Conservation (phyloP, 2,329 filamentous ascomycete genomes). For the Fusarium luffae region DNA sequence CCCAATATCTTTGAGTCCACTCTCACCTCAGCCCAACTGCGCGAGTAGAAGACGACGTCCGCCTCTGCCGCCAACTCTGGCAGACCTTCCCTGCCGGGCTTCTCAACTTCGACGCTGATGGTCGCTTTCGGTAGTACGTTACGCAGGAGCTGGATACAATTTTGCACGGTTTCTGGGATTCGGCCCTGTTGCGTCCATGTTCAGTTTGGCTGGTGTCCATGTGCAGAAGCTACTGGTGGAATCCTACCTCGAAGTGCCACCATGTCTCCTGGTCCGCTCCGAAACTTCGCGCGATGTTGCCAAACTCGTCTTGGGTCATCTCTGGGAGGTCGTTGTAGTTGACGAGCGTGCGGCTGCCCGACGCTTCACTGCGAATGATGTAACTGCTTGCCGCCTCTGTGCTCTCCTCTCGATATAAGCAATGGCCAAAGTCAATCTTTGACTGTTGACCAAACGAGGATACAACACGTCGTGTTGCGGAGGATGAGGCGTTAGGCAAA, state of each 20-base stretch:
- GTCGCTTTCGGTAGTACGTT: conserved; percentile 54
- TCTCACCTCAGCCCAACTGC: conserved; percentile 74
- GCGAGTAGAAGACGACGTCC: conserved; percentile 80
- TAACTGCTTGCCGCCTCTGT: conserved; percentile 73
- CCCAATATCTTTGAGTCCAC: conserved; percentile 9
- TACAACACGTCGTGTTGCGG: conserved; percentile 63
- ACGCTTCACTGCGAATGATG: conserved; percentile 70
- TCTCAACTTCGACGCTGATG: conserved; percentile 79
- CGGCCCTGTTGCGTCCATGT: conserved; percentile 62
- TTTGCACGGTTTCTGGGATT: conserved; percentile 68
- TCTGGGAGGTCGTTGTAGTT: conserved; percentile 76
- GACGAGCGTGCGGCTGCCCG: conserved; percentile 74
- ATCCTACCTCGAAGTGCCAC: conserved; percentile 78
- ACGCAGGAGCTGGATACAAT: conserved; percentile 69
- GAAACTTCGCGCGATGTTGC: conserved; percentile 54
- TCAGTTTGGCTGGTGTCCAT: conserved; percentile 25
- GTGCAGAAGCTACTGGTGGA: neutral
- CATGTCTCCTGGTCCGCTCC: conserved; percentile 57
- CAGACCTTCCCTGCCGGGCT: conserved; percentile 71
- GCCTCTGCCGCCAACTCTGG: conserved; percentile 68
- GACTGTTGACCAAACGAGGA: conserved; percentile 61
- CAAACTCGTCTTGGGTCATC: conserved; percentile 73
- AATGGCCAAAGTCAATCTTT: conserved; percentile 63
- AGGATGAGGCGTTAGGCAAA: conserved; percentile 65
- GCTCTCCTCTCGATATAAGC: conserved; percentile 67